Percentiles rank a stretch among this genome's conserved stretches.
Conservation (phyloP, 2,329 filamentous ascomycete species). For the Penicillium sp. region DNA sequence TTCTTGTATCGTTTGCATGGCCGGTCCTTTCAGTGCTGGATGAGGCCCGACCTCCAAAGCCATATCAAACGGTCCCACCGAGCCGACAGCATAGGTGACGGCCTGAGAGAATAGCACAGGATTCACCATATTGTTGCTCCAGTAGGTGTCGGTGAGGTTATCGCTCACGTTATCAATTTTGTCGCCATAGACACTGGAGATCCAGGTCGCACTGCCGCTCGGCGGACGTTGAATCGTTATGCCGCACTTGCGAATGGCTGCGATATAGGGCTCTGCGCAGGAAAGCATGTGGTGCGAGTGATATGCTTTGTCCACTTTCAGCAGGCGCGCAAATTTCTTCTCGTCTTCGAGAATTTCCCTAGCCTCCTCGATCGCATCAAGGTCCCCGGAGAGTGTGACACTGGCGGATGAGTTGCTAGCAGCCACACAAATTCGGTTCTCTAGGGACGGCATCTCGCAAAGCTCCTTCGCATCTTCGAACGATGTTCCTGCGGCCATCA, state of each 20-base stretch:
- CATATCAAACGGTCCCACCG: constrained; percentile 18
- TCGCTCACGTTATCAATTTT: constrained; percentile 17
- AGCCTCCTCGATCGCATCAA: constrained; percentile 32
- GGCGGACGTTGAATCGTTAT: constrained; percentile 10
- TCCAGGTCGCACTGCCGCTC: constrained; percentile 19
- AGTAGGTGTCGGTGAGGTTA: constrained; percentile 24
- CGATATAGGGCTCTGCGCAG: constrained; percentile 31
- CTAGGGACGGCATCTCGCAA: constrained; percentile 26
- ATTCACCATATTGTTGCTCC: constrained; percentile 29
- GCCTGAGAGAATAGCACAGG: constrained; percentile 27
- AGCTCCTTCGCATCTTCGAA: constrained; percentile 37
- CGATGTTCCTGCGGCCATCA: constrained; percentile 48
- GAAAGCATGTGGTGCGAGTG: constrained; percentile 45
- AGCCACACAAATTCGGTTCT: constrained; percentile 32
- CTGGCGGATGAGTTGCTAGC: constrained; percentile 42
- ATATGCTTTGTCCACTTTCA: constrained; percentile 46
- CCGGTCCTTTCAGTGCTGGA: constrained; percentile 32
- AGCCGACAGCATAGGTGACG: constrained; percentile 14
- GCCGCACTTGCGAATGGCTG: constrained; percentile 18
- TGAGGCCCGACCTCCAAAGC: constrained; percentile 38
- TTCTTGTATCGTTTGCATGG: constrained; percentile 27
- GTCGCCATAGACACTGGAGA: constrained; percentile 29
- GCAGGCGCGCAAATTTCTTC: constrained; percentile 38
- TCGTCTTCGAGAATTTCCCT: constrained; percentile 32
- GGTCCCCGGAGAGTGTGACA: constrained; percentile 47